Evolutionary conservation across 2,329 filamentous ascomycete genomes (phyloP), one percentile per base, ranked within the genome.

Genomic region (Talaromyces amestolkiae): DNA sequence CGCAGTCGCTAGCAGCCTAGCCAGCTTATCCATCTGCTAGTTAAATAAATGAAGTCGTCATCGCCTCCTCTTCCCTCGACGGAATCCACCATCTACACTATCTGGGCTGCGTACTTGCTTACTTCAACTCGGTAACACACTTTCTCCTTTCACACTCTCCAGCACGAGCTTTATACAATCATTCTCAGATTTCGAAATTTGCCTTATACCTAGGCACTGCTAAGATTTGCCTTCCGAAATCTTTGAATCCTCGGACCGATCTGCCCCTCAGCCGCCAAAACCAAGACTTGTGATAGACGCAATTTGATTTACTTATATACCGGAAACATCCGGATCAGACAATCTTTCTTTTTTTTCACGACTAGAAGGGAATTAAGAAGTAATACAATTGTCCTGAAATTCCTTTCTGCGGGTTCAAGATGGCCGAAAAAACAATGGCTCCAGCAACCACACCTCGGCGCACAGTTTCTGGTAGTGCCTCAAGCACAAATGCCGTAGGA

Each of bases 11-110:
- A 58, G 33, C 19, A 31, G 56, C 22, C 56, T 59, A 45, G 13
- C 56, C 13, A 59, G 27, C 56, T 59, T 27, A 59, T 31, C 35
- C 15, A 39, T 59, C 27, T 59, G 10, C 39, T 43, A 31, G 27
- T 31, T 31, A 43, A 31, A 43, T 59, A 59, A 43, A 59, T 59
- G 56, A 59, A 45, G 56, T 43, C 56, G 56, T 59, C 56, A 59
- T 59, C 56, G 56, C 56, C 56, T 59, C 37, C 37, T 45, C 56
- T 27, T 59, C 13, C 51, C 10, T 58, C 35, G 33, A 58, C 31
- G 54, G 53, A 27, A 45, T 41, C 37, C 37, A 27, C 17, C 37
- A 43, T 13, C 35, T n/a, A 43, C 47, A 27, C 24, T 51, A 45
- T 39, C 37, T 45, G n/a, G 15, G 15, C 24, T 27, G 13, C 22